phyloP scores from a whole-genome alignment of 345 rosid species.

The Salix exigua region DNA sequence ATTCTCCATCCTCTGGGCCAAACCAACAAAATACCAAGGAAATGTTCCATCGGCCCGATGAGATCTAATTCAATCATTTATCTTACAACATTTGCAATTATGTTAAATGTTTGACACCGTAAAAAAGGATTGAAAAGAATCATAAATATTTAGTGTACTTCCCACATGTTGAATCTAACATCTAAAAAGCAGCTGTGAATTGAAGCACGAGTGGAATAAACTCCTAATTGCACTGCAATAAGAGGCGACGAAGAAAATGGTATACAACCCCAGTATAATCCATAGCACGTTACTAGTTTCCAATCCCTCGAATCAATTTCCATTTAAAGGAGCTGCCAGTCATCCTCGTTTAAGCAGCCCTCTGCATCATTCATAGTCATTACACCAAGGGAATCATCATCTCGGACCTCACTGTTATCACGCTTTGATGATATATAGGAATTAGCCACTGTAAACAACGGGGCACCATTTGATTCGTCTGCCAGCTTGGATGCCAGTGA shows the following conservation, averaged over 20 bases:
- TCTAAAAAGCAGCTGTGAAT: not conserved
- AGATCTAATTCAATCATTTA: not conserved
- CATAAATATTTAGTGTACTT: not conserved
- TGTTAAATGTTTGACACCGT: not conserved
- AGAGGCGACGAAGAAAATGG: not conserved
- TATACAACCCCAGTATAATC: not conserved
- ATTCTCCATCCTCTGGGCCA: not conserved
- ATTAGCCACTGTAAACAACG: constrained; percentile 51
- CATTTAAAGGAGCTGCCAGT: constrained; percentile 60
- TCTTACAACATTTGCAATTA: not conserved
- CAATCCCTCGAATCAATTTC: not conserved
- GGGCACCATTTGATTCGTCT: constrained; percentile 81
- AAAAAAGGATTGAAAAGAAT: constrained; percentile 7
- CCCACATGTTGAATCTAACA: constrained; percentile 8
- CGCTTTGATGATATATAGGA: constrained; percentile 13
- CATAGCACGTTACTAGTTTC: not conserved
- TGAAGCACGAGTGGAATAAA: not conserved
- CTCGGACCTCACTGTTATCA: constrained; percentile 12
- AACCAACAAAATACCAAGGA: not conserved
- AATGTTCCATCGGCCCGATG: not conserved
- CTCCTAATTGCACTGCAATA: not conserved
- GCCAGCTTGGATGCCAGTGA: constrained; percentile 67
- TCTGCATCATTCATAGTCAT: constrained; percentile 19
- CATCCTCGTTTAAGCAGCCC: constrained; percentile 42
- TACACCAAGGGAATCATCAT: constrained; percentile 28